Base-by-base conservation (phyloP, 2,329 filamentous ascomycete species). In the Hypoxylon sp. region DNA sequence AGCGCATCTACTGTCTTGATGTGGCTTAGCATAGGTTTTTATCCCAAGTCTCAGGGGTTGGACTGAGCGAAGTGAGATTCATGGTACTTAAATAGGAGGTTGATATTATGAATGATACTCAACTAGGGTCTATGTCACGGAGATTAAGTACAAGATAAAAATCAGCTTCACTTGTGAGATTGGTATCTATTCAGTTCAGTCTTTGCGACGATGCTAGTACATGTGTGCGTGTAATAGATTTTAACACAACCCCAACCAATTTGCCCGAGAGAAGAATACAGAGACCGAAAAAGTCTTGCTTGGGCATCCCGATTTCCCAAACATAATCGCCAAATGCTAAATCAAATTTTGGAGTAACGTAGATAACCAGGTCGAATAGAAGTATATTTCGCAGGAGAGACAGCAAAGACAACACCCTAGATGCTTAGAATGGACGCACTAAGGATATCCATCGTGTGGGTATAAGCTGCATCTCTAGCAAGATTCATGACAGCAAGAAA, bases 381-480 rank as follows among this genome's bases (percentile, higher is more conserved):
- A 53, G 21, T 19, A 46, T 38, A 48, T 25, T 35, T 51, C 34
- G 45, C 36, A 27, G 35, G 40, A 54, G 38, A 35, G 36, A 47
- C 35, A 55, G 51, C 54, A 51, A 51, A 42, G 47, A 43, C 44
- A 48, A 46, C 11, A 50, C 31, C 21, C 40, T 25, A 36, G 19
- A 55, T 42, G 35, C 40, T 12, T 12, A 13, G 29, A 3, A 29
- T 43, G 36, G 17, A 47, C 21, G 48, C 43, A 26, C 40, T 53
- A 21, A 19, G 48, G 37, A 38, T 30, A 32, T 55, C 51, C 31
- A 25, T 50, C 26, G 29, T 45, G 20, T 52, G 59, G 61, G 61
- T 63, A 63, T 63, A 62, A 52, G 52, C 55, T 44, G 51, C 15
- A 47, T 55, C 55, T 58, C 57, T 44, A 48, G 51, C 43, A 60